Conservation (phyloP, 1,139 yeast genomes). For the Hyphopichia fennica region DNA sequence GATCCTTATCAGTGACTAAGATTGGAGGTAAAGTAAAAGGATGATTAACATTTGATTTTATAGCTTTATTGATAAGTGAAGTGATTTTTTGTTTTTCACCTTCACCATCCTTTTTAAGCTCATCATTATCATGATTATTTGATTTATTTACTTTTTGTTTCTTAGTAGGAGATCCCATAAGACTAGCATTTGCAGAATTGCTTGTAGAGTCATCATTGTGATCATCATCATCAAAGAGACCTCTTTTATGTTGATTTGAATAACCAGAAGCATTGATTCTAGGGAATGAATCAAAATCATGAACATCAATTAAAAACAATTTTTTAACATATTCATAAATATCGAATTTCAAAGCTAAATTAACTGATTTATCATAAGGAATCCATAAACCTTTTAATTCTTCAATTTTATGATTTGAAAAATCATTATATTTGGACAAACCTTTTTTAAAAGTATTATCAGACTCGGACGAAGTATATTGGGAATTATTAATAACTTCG, state of each 20-base stretch:
- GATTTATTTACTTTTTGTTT: conserved; percentile 19
- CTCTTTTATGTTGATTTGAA: conserved; percentile 9
- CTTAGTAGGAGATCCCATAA: conserved; percentile 35
- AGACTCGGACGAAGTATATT: conserved; percentile 16
- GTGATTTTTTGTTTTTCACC: not conserved
- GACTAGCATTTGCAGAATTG: conserved; percentile 9
- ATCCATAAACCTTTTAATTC: conserved; percentile 42
- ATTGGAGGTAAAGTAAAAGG: conserved; percentile 61
- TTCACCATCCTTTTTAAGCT: not conserved
- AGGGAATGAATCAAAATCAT: conserved; percentile 44
- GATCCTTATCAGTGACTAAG: conserved; percentile 27
- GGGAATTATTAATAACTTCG: conserved; percentile 34
- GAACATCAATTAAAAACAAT: conserved; percentile 46
- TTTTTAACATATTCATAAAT: conserved; percentile 40
- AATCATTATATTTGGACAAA: conserved; percentile 30
- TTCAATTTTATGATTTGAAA: conserved; percentile 23
- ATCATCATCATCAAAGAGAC: conserved; percentile 9
- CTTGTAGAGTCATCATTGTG: conserved; percentile 7
- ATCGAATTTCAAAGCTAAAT: conserved; percentile 41
- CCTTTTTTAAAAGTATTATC: conserved; percentile 15
- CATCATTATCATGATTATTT: not conserved
- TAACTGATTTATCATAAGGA: conserved; percentile 46
- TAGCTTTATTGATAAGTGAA: conserved; percentile 18
- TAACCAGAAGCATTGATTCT: conserved; percentile 17
- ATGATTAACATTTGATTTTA: conserved; percentile 39